Conservation (phyloP, 2,329 filamentous ascomycete genomes). For the Aspergillus nomiae region DNA sequence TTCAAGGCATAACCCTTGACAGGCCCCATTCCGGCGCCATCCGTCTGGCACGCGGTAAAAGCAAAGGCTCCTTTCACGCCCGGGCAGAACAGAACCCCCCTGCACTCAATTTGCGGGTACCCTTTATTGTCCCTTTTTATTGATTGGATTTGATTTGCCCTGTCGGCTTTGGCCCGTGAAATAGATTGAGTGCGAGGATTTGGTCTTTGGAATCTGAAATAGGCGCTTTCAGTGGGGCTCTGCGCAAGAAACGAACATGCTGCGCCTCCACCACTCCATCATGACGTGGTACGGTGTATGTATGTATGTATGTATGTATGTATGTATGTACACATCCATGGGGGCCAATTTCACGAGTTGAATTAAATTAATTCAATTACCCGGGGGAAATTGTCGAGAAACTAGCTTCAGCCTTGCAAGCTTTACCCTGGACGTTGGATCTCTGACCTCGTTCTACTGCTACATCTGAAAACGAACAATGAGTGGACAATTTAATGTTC, state of each 20-base stretch:
- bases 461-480: neutral
- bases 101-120: neutral
- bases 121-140: neutral
- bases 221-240: slow-evolving; percentile 13
- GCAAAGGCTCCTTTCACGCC: neutral
- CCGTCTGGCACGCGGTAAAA: slow-evolving; percentile 12
- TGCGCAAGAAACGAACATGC: slow-evolving; percentile 14
- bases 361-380: neutral
- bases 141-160: neutral
- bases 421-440: slow-evolving; percentile 3
- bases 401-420: neutral
- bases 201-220: neutral
- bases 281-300: slow-evolving; percentile 17
- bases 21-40: slow-evolving; percentile 12
- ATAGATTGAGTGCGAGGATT: neutral
- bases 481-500: neutral
- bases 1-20: neutral
- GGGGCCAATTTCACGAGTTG: neutral
- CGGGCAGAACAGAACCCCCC: neutral
- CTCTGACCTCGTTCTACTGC: slow-evolving; percentile 10
- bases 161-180: neutral
- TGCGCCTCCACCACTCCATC: slow-evolving; percentile 18
- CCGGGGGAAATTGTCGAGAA: neutral
- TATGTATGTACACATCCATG: neutral
- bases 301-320: neutral